Percentiles rank a stretch among this genome's conserved stretches.
Evolutionary conservation across 306 rosid genomes (phyloP).

Genomic region (Lablab purpureus): DNA sequence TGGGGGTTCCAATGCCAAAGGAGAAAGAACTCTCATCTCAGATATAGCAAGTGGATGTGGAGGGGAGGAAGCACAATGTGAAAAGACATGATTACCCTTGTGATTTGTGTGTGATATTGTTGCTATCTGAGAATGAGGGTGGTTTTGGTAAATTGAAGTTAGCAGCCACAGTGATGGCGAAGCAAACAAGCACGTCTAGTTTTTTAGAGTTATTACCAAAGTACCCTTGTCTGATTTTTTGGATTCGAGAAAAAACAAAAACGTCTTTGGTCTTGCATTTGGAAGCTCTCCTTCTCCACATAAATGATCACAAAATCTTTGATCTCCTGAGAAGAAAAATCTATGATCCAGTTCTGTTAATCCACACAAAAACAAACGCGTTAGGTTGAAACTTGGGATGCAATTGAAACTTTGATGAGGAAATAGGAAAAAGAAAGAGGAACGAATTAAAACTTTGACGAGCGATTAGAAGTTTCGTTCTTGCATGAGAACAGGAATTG

Average conservation of each 20-base stretch:
- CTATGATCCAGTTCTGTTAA: slow-evolving; percentile 67
- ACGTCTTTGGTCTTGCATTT: not conserved
- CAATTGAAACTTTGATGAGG: not conserved
- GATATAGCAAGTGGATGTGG: slow-evolving; percentile 14
- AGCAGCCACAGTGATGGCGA: not conserved
- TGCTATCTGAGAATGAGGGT: slow-evolving; percentile 7
- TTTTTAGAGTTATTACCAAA: slow-evolving; percentile 20
- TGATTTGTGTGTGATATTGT: slow-evolving; percentile 6
- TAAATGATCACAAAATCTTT: slow-evolving; percentile 16
- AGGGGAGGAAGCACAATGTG: not conserved
- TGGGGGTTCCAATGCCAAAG: not conserved
- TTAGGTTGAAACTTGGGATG: not conserved
- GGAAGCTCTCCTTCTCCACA: slow-evolving; percentile 1
- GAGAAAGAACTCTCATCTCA: too few relatives aligned
- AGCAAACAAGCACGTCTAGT: not conserved
- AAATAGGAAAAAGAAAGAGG: not conserved
- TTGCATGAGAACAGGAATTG: slow-evolving; percentile 55
- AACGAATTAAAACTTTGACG: slow-evolving; percentile 64
- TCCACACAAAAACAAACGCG: not conserved
- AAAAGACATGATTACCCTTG: slow-evolving; percentile 45
- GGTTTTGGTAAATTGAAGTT: slow-evolving; percentile 28
- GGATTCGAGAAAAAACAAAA: not conserved
- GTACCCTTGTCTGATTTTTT: slow-evolving; percentile 22
- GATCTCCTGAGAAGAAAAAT: not conserved
- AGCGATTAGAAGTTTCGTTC: slow-evolving; percentile 94